Evolutionary conservation across 768 basidiomycete species (phyloP), one percentile per base, ranked within the genome.

Genomic region (Galerina marginata): DNA sequence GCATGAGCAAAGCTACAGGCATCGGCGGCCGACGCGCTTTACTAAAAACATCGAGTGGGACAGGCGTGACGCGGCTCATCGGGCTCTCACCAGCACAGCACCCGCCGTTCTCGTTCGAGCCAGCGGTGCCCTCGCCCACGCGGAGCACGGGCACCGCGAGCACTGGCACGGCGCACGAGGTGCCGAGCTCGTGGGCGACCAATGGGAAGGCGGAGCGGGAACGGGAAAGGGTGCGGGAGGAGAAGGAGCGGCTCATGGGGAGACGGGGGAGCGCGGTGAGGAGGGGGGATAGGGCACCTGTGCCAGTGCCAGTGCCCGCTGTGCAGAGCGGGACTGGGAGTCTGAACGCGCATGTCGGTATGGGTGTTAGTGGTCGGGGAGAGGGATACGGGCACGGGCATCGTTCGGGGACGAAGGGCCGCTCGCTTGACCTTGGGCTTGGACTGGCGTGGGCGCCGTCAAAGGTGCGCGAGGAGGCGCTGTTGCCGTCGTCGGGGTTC

Each of bases 381-480:
- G 29, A 33, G 7, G 29, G 29, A 7, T 33, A 33, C 7, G 29
- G 29, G 29, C 29, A 33, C 72, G 54, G 75, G 79, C 75, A 81
- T 62, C 74, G 81, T 38, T 79, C 80, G 2, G 81, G 81, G 29
- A 74, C 77, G 6, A 90, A 88, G 68, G 89, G 89, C 1, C 87
- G 89, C 25, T 91, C 89, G 25, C 72, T 92, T 39, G 90, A 91
- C 70, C 81, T 91, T 9, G 86, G 86, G 2, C 71, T 91, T 14
- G 88, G 88, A 5, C 77, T 92, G 44, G 75, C 87, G 12, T 91
- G 90, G 90, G 90, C 90, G 3, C 87, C 90, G 20, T 80, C 82
- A 37, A 87, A 78, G 62, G 79, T 92, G 61, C 81, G 83, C 51
- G 88, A 90, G 69, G 86, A 87, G 42, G 83, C 86, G n/a, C 72